Evolutionary conservation across 78 protist genomes (phyloP).

Genomic region (Acrasis kona): DNA sequence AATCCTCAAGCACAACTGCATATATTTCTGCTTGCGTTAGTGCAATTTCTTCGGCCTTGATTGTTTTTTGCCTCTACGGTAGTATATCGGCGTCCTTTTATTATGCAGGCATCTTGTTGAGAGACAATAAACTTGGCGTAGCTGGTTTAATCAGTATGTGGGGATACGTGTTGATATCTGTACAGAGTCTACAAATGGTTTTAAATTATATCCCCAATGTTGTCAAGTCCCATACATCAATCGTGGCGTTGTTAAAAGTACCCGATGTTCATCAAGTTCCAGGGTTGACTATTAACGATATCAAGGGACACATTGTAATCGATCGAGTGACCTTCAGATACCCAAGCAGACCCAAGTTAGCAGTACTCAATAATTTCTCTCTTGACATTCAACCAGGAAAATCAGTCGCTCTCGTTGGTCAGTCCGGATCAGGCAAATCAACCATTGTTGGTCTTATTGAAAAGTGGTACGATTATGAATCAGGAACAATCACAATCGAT

Average conservation of each 20-base stretch:
- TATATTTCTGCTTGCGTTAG: too few relatives aligned
- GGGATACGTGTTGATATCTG: neutral
- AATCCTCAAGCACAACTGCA: neutral
- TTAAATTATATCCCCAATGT: neutral
- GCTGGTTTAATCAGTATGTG: neutral
- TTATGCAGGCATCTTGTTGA: neutral
- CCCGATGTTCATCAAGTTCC: neutral
- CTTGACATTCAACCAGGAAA: neutral
- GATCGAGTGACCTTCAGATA: too few relatives aligned
- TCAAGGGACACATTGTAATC: too few relatives aligned
- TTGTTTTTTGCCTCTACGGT: too few relatives aligned
- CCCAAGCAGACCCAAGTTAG: too few relatives aligned
- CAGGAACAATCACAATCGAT: neutral
- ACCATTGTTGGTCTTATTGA: neutral
- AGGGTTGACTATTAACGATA: neutral
- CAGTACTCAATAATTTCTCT: too few relatives aligned
- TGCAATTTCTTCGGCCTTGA: too few relatives aligned
- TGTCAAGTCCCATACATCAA: neutral
- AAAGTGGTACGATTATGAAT: neutral
- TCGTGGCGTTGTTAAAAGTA: neutral
- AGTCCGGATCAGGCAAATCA: conserved; percentile 16
- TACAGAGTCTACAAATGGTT: neutral
- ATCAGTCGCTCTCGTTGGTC: conserved; percentile 5
- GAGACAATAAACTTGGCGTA: neutral
- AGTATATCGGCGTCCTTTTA: neutral